phyloP scores from a whole-genome alignment of 805 yeast genomes.

The Cyberlindnera maritima region DNA sequence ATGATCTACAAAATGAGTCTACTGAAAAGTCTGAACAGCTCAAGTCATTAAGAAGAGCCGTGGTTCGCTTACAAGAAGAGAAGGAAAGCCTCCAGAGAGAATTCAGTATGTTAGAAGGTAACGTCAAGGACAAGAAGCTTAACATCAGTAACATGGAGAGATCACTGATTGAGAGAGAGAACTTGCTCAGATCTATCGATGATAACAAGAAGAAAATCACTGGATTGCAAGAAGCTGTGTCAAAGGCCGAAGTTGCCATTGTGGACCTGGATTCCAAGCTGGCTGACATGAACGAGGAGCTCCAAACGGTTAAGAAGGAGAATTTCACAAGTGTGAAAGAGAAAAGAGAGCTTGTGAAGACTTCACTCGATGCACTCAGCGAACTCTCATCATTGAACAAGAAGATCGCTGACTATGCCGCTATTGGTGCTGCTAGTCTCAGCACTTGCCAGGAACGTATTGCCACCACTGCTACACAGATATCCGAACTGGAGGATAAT shows the following conservation, averaged over 20 bases:
- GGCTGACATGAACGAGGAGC: conserved; percentile 18
- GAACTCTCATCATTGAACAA: conserved; percentile 32
- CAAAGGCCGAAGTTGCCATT: conserved; percentile 24
- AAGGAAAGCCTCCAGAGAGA: conserved; percentile 46
- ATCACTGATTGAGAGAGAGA: conserved; percentile 45
- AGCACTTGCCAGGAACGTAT: conserved; percentile 11
- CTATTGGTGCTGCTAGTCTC: not conserved
- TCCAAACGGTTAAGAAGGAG: not conserved
- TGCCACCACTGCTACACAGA: conserved; percentile 16
- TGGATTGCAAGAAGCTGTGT: conserved; percentile 19
- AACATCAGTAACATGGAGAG: conserved; percentile 51
- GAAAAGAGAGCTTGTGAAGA: not conserved
- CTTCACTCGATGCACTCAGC: not conserved
- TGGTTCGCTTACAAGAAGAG: conserved; percentile 35
- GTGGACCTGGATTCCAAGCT: conserved; percentile 11
- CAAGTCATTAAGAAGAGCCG: conserved; percentile 36
- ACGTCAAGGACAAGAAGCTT: conserved; percentile 51
- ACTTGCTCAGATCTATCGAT: conserved; percentile 36
- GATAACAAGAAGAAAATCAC: conserved; percentile 33
- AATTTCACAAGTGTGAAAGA: not conserved
- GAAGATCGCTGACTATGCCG: conserved; percentile 29
- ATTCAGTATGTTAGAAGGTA: conserved; percentile 43
- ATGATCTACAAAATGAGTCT: conserved; percentile 46
- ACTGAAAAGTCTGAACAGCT: conserved; percentile 37
- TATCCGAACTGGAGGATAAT: conserved; percentile 27